Evolutionary conservation across 495 filamentous ascomycete species (phyloP), one percentile per base, ranked within the genome.

Genomic region (Penicillium riverlandense): DNA sequence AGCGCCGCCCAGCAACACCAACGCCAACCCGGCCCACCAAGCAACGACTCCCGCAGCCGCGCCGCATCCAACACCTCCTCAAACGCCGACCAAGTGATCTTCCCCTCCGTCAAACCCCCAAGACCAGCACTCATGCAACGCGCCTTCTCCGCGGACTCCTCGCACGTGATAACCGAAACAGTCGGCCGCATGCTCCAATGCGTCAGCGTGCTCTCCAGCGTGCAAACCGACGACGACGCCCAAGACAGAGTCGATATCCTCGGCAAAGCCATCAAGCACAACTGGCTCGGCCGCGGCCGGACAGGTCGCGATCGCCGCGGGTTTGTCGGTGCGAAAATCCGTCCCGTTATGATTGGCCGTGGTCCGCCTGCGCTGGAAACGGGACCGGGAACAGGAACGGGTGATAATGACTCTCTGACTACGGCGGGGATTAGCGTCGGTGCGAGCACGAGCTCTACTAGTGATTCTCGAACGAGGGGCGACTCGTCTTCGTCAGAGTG

Each of bases 131-230:
- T 68, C 44, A 66, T 67, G 45, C 62, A 67, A 44, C 70, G 63
- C 28, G 60, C 47, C 35, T 49, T 42, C 31, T 51, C 60, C 7
- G 55, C 66, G 0, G 86, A 90, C 53, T 81, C 80, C n/a, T 86
- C 89, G 16, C 83, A 90, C 46, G 77, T 95, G 22, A 71, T 74
- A 49, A 96, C 92, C 11, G 90, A 96, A 47, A 95, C 88, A 42
- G 91, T 95, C 8, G 92, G 88, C 1, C 75, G 94, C 44, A 94
- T 98, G 90, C 75, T 98, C 48, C 92, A 98, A 66, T 98, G 94
- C 58, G 83, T 98, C 61, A 86, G 82, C 53, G 91, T 98, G 8
- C 71, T 97, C 1, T 84, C 86, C 8, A 83, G 82, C 50, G 78
- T 94, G 10, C 82, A 84, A 56, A 79, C 69, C 2, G 73, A 74